Conservation (phyloP, 345 rosid species). For the Physaria fendleri region DNA sequence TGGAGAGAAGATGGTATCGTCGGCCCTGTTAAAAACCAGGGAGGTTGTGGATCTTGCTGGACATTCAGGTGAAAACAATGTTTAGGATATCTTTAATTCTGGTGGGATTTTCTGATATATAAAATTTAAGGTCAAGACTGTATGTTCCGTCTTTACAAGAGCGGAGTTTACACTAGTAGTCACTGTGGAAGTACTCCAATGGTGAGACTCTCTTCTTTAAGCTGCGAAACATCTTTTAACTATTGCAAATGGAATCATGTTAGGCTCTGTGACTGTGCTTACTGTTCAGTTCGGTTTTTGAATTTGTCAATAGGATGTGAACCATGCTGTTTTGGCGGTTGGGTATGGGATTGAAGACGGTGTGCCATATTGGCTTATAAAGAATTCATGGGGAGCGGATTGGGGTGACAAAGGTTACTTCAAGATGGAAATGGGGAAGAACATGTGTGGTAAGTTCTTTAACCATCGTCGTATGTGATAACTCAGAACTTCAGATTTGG, state of each 20-base stretch:
- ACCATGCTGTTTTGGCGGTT: constrained; percentile 93
- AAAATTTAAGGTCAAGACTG: neutral
- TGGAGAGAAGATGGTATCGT: constrained; percentile 88
- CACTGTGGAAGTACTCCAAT: constrained; percentile 62
- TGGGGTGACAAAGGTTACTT: constrained; percentile 92
- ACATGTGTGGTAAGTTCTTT: constrained; percentile 85
- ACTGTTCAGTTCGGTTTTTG: neutral
- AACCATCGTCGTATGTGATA: neutral
- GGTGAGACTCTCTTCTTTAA: constrained; percentile 39
- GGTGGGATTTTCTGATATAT: neutral
- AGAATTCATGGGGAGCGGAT: constrained; percentile 82
- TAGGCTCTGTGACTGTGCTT: neutral
- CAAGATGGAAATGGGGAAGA: constrained; percentile 92
- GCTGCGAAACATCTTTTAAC: neutral
- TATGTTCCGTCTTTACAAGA: constrained; percentile 53
- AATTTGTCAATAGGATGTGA: constrained; percentile 65
- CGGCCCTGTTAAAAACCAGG: constrained; percentile 86
- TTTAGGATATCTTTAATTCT: neutral
- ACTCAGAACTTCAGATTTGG: neutral
- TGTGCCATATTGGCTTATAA: constrained; percentile 78
- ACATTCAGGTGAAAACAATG: constrained; percentile 68
- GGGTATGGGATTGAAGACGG: constrained; percentile 88
- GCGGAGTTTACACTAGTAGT: constrained; percentile 69
- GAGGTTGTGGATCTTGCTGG: constrained; percentile 99
- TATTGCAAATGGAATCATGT: neutral